Evolutionary conservation across 768 basidiomycete genomes (phyloP).

Genomic region (Trametes cingulata): DNA sequence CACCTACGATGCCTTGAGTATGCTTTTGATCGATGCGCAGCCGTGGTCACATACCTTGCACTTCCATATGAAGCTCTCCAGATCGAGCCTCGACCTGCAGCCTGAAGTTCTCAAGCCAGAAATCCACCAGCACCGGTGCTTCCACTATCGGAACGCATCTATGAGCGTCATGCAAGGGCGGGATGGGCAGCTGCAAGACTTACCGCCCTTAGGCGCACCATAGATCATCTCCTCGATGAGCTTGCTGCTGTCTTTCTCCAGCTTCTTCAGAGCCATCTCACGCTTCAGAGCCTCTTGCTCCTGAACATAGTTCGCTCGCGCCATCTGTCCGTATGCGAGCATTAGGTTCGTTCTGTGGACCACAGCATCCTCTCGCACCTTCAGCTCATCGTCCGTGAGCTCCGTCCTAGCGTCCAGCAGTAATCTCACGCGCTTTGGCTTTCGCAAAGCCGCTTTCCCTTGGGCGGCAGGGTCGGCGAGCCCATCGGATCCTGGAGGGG

Average conservation of each 20-base stretch:
- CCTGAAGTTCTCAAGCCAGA: conserved; percentile 75
- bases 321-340: conserved; percentile 40
- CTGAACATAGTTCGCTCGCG: conserved; percentile 67
- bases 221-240: conserved; percentile 66
- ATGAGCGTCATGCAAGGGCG: background rate
- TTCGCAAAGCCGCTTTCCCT: conserved; percentile 29
- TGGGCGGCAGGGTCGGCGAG: background rate
- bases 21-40: background rate
- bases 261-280: conserved; percentile 51
- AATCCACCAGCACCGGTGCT: conserved; percentile 64
- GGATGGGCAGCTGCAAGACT: conserved; percentile 25
- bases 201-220: conserved; percentile 65
- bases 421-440: conserved; percentile 52
- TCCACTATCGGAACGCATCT: conserved; percentile 46
- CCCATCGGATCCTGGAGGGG: conserved; percentile 14
- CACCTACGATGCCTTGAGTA: conserved; percentile 32
- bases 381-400: conserved; percentile 79
- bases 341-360: background rate
- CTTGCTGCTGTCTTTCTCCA: conserved; percentile 54
- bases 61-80: conserved; percentile 43
- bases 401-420: conserved; percentile 76
- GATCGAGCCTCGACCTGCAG: conserved; percentile 67
- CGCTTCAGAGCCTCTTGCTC: conserved; percentile 56
- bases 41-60: conserved; percentile 30
- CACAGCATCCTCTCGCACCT: conserved; percentile 40